A percentile compares a stretch with the other conserved stretches of the same genome.
Conservation (phyloP, 2,329 filamentous ascomycete genomes). For the Colletotrichum trifolii region DNA sequence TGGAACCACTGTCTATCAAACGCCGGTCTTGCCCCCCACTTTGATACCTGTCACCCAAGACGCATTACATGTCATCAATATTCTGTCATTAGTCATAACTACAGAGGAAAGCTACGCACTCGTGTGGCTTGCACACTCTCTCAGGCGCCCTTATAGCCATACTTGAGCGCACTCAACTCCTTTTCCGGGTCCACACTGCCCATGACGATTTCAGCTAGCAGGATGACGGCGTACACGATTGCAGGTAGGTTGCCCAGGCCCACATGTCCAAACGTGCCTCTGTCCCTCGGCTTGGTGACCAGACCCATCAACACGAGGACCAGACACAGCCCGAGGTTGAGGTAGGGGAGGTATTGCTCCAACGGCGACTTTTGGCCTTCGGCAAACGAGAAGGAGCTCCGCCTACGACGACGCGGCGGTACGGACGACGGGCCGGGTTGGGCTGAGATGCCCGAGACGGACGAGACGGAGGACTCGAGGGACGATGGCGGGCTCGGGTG, state of each 20-base stretch:
- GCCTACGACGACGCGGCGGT: conserved; percentile 26
- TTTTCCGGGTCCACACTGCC: conserved; percentile 74
- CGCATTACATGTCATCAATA: background rate
- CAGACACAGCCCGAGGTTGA: conserved; percentile 68
- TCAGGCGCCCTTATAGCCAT: conserved; percentile 75
- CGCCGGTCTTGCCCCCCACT: background rate
- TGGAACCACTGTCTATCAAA: conserved; percentile 2
- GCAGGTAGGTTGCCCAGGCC: conserved; percentile 64
- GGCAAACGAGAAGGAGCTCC: conserved; percentile 38
- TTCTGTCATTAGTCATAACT: conserved; percentile 26
- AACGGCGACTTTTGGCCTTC: conserved; percentile 56
- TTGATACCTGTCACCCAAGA: background rate
- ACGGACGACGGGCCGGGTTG: conserved; percentile 2
- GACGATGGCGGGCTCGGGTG: conserved; percentile 25
- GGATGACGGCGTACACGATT: conserved; percentile 68
- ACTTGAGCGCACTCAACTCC: conserved; percentile 71
- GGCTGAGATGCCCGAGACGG: conserved; percentile 24
- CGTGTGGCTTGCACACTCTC: background rate
- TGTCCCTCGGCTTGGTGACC: conserved; percentile 43
- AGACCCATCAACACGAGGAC: conserved; percentile 61
- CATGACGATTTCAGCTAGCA: conserved; percentile 74
- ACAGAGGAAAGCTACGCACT: too few relatives aligned
- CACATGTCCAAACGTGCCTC: conserved; percentile 50
- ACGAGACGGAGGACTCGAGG: conserved; percentile 24
- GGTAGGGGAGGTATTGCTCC: conserved; percentile 66